Evolutionary conservation across 192 early-diverging fungal species (phyloP), one percentile per base, ranked within the genome.

Genomic region (Rhizophagus prolifer): DNA sequence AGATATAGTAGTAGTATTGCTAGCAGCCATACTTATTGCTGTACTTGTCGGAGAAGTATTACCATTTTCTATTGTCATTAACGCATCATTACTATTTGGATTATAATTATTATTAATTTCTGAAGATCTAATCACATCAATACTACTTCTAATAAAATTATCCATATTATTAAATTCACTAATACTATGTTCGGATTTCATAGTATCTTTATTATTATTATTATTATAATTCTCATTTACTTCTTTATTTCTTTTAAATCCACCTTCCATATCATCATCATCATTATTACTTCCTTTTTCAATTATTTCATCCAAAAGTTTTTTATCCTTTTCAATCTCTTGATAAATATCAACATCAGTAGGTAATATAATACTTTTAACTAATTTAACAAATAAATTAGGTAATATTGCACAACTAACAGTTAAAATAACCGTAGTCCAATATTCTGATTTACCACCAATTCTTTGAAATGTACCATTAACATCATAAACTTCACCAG

Each of bases 381-480:
- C n/a, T 8, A 83, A 75, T 70, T 84, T 84, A 12, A 83, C 72
- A 9, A 90, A 79, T 30, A 90, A 66, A 25, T 86, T 89, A 19
- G 89, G 82, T 21, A 86, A 79, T 0, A 90, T 62, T 0, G 87
- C 87, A 58, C 90, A 82, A 50, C 81, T 80, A 13, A 81, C 80
- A 44, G 89, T 88, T 38, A 89, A 84, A 70, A 90, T 77, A 61
- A 89, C 79, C 44, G 86, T 85, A 58, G 86, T 70, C 90, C 90
- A 92, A 70, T 88, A 92, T 9, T 82, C 78, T 2, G 84, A 79
- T 34, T 81, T 81, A 14, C 30, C 59, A 59, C 86, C 84, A 70
- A 89, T 26, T 26, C 72, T 58, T 30, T 81, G 79, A 67, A 92
- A 92, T 10, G 79, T 82, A 5, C 89, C 88, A 36, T 81, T 74